Evolutionary conservation across 495 filamentous ascomycete genomes (phyloP).

Genomic region (Aspergillus asperescens): DNA sequence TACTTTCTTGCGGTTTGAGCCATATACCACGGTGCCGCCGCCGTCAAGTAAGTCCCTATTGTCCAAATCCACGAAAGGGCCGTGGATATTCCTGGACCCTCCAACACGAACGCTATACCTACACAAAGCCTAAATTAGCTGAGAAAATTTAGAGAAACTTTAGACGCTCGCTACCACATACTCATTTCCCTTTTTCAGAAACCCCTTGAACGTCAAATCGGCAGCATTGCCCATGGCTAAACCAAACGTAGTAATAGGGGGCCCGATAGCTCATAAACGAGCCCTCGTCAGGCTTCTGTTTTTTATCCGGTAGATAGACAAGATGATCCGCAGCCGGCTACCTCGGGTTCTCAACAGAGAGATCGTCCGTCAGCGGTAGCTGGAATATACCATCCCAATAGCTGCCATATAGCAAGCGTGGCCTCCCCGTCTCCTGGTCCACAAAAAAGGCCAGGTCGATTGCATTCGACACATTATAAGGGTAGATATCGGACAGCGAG

Average conservation of each 20-base stretch:
- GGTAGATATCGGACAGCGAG: slow-evolving; percentile 39
- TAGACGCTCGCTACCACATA: slow-evolving; percentile 39
- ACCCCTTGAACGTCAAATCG: slow-evolving; percentile 37
- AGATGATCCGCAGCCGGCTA: slow-evolving; percentile 47
- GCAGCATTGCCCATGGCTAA: slow-evolving; percentile 65
- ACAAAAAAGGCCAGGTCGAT: slow-evolving; percentile 63
- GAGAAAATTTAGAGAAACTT: background rate
- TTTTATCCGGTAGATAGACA: slow-evolving; percentile 25
- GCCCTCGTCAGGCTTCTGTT: slow-evolving; percentile 54
- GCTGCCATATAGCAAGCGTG: slow-evolving; percentile 61
- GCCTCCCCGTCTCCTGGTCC: slow-evolving; percentile 37
- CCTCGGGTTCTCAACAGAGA: slow-evolving; percentile 29
- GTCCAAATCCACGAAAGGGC: slow-evolving; percentile 41
- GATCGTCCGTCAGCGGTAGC: slow-evolving; percentile 48
- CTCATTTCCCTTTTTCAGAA: slow-evolving; percentile 54
- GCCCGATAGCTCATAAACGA: slow-evolving; percentile 53
- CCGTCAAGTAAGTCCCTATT: slow-evolving; percentile 28
- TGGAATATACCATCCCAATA: slow-evolving; percentile 73
- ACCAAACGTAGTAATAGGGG: slow-evolving; percentile 67
- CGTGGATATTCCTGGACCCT: slow-evolving; percentile 29
- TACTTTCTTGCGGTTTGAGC: slow-evolving; percentile 39
- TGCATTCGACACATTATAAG: slow-evolving; percentile 58
- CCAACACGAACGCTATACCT: slow-evolving; percentile 43
- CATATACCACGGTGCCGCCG: slow-evolving; percentile 43
- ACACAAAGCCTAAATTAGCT: background rate